A percentile compares a stretch with the other conserved stretches of the same genome.
Conservation (phyloP, 345 rosid species). For the Gossypium herbaceum region DNA sequence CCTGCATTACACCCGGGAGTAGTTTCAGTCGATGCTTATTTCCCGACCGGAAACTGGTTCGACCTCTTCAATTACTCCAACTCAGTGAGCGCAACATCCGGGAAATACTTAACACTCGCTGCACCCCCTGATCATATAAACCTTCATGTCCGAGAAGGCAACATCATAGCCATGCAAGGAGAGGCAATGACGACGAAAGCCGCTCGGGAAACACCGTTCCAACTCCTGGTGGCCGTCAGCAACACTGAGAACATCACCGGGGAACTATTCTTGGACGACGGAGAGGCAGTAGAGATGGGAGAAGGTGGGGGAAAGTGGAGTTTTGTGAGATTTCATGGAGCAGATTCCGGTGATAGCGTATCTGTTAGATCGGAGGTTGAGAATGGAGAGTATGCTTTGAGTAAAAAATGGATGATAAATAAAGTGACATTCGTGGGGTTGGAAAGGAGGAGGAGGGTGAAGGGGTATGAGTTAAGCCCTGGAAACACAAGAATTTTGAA, state of each 20-base stretch:
- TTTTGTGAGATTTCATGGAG: conserved; percentile 39
- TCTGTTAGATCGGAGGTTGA: conserved; percentile 39
- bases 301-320: conserved; percentile 48
- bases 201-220: conserved; percentile 48
- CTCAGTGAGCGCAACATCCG: conserved; percentile 29
- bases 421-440: conserved; percentile 54
- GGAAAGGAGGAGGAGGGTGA: conserved; percentile 19
- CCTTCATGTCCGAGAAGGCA: conserved; percentile 60
- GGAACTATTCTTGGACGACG: conserved; percentile 59
- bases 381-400: conserved; percentile 48
- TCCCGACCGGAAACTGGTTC: conserved; percentile 72
- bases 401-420: conserved; percentile 43
- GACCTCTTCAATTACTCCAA: conserved; percentile 57
- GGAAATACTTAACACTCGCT: conserved; percentile 36
- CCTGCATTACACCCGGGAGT: conserved; percentile 43
- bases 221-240: conserved; percentile 48
- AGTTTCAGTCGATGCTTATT: conserved; percentile 43
- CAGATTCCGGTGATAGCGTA: conserved; percentile 17
- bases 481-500: conserved; percentile 5
- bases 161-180: conserved; percentile 64
- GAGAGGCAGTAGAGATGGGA: conserved; percentile 56
- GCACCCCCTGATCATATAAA: conserved; percentile 56
- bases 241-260: conserved; percentile 39
- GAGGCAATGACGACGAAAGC: conserved; percentile 56
- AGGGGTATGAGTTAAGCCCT: conserved; percentile 25